phyloP scores from a whole-genome alignment of 176 grass and related monocot species.

The Panicum miliaceum region DNA sequence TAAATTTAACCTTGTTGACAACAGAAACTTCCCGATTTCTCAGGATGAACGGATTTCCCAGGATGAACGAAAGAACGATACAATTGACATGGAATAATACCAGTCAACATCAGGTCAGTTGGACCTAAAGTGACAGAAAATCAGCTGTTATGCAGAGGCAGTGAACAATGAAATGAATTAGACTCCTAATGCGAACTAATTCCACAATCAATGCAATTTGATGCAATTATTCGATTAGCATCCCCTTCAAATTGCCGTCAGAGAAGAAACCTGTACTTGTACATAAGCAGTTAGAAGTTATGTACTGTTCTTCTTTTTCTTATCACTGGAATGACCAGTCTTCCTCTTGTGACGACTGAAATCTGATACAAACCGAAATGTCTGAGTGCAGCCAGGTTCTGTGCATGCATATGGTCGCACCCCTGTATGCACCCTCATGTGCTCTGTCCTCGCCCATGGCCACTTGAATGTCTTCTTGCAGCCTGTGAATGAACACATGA shows the following conservation, averaged over 20 bases:
- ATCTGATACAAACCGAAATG: slow-evolving; percentile 96
- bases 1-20: slow-evolving; percentile 26
- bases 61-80: slow-evolving; percentile 42
- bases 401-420: slow-evolving; percentile 84
- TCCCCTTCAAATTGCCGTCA: slow-evolving; percentile 51
- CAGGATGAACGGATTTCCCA: slow-evolving; percentile 10
- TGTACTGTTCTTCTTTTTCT: slow-evolving; percentile 71
- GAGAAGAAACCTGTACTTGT: slow-evolving; percentile 50
- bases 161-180: slow-evolving; percentile 67
- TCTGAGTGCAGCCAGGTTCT: slow-evolving; percentile 84
- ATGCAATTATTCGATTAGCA: slow-evolving; percentile 57
- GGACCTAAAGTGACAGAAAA: slow-evolving; percentile 44
- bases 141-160: slow-evolving; percentile 28
- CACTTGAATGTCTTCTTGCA: slow-evolving; percentile 98
- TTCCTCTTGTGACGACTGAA: slow-evolving; percentile 99
- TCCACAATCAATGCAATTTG: slow-evolving; percentile 51
- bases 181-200: slow-evolving; percentile 53
- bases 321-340: slow-evolving; percentile 80
- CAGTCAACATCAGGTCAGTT: slow-evolving; percentile 51
- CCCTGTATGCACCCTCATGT: slow-evolving; percentile 93
- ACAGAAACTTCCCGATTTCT: slow-evolving; percentile 31
- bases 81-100: slow-evolving; percentile 49
- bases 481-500: slow-evolving; percentile 74
- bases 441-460: slow-evolving; percentile 97
- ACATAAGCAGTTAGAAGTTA: slow-evolving; percentile 56